A percentile compares a stretch with the other conserved stretches of the same genome.
Evolutionary conservation across 2,329 filamentous ascomycete genomes (phyloP).

Genomic region (Lachnellula arida): DNA sequence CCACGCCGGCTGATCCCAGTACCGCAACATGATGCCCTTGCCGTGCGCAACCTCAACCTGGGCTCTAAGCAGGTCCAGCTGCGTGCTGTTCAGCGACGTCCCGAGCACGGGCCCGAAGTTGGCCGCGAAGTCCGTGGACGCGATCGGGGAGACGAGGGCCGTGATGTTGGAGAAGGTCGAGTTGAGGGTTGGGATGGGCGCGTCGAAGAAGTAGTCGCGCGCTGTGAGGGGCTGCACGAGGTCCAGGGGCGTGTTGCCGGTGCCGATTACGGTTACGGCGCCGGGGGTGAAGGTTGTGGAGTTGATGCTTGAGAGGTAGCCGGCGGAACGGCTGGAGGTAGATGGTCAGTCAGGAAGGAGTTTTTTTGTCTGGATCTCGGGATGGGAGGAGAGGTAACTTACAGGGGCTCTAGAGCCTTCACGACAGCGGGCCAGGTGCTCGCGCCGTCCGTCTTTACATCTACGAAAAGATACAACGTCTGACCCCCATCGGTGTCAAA

Average conservation of each 20-base stretch:
- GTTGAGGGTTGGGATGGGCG: constrained; percentile 25
- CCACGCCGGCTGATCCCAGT: constrained; percentile 57
- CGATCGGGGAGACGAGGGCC: constrained; percentile 33
- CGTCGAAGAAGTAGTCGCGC: constrained; percentile 58
- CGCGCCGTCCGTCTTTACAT: constrained; percentile 54
- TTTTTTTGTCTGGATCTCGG: too few species aligned
- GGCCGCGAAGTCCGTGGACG: constrained; percentile 51
- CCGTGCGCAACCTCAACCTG: constrained; percentile 44
- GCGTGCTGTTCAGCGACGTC: constrained; percentile 41
- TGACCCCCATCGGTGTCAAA: constrained; percentile 52
- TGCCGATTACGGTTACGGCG: constrained; percentile 29
- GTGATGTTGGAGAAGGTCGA: constrained; percentile 27
- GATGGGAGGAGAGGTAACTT: constrained; percentile 35
- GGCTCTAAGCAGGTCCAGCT: constrained; percentile 38
- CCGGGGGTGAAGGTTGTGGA: constrained; percentile 19
- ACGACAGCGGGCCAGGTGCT: constrained; percentile 53
- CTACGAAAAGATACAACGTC: constrained; percentile 61
- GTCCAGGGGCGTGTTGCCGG: constrained; percentile 40
- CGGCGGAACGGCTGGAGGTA: constrained; percentile 27
- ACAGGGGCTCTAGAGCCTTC: constrained; percentile 52
- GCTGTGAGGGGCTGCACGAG: constrained; percentile 41
- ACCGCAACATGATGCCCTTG: constrained; percentile 48
- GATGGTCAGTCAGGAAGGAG: constrained; percentile 9
- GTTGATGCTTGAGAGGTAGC: constrained; percentile 24
- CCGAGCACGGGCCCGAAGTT: constrained; percentile 46